These are phyloP conservation scores for Sonneratia alba DNA, from an alignment of 345 rosid genomes.

Conservation along the genomic window DNA sequence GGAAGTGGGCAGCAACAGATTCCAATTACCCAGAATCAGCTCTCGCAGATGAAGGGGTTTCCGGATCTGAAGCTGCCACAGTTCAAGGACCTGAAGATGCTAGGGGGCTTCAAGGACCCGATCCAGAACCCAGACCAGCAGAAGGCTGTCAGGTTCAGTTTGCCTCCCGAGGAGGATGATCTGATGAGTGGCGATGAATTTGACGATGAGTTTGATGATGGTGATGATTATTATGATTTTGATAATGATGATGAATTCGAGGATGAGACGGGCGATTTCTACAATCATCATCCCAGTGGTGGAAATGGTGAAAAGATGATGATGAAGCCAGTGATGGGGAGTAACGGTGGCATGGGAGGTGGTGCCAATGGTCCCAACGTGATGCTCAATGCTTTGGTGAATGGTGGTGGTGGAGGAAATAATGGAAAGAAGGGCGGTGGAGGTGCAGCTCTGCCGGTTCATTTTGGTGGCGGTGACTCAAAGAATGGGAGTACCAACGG, in stretches of 20 bases:
- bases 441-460: slow-evolving; percentile 26
- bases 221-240: slow-evolving; percentile 17
- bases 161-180: slow-evolving; percentile 41
- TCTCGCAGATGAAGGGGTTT: slow-evolving; percentile 51
- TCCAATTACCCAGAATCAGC: slow-evolving; percentile 20
- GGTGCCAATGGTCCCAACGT: slow-evolving; percentile 15
- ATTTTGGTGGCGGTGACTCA: slow-evolving; percentile 21
- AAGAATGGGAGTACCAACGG: slow-evolving; percentile 36
- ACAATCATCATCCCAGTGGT: slow-evolving; percentile 18
- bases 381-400: slow-evolving; percentile 42
- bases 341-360: slow-evolving; percentile 8
- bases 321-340: slow-evolving; percentile 36
- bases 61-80: slow-evolving; percentile 57
- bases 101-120: slow-evolving; percentile 15
- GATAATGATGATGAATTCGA: slow-evolving; percentile 16
- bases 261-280: slow-evolving; percentile 35
- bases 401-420: slow-evolving; percentile 18
- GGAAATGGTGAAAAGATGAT: neutral
- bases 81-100: slow-evolving; percentile 44
- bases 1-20: slow-evolving; percentile 44
- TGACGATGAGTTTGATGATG: slow-evolving; percentile 29
- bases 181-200: slow-evolving; percentile 30
- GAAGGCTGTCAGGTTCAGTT: slow-evolving; percentile 48
- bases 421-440: slow-evolving; percentile 17
- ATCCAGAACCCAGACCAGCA: slow-evolving; percentile 39